Evolutionary conservation across 352 stramenopile species (phyloP).

Genomic region (Globisporangium alternatum): DNA sequence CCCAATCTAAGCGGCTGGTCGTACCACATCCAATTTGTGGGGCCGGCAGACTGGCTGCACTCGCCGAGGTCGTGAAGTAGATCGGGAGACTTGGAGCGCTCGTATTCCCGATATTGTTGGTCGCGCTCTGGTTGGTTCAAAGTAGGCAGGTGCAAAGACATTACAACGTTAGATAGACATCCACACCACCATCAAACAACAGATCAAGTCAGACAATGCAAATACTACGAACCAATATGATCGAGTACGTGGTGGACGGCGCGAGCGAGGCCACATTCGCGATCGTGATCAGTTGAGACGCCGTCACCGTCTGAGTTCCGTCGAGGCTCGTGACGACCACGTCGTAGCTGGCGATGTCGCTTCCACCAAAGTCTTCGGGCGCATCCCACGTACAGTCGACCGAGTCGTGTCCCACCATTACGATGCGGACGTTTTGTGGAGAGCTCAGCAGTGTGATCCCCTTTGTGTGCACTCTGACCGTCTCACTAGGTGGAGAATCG

Average conservation of each 20-base stretch:
- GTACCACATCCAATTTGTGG: slow-evolving; percentile 37
- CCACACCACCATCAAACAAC: no score
- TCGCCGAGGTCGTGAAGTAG: slow-evolving; percentile 29
- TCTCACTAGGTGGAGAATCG: slow-evolving; percentile 23
- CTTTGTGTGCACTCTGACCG: slow-evolving; percentile 23
- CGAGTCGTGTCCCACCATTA: slow-evolving; percentile 24
- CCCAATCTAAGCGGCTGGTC: no score
- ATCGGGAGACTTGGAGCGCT: slow-evolving; percentile 21
- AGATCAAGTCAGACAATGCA: no score
- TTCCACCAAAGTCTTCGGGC: slow-evolving; percentile 38
- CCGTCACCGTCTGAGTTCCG: background rate
- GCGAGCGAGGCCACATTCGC: slow-evolving; percentile 7
- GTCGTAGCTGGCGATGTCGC: slow-evolving; percentile 30
- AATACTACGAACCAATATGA: slow-evolving; percentile 37
- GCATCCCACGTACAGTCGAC: slow-evolving; percentile 34
- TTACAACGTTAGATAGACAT: background rate
- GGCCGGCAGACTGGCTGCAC: slow-evolving; percentile 15
- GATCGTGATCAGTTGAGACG: background rate
- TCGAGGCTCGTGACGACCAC: slow-evolving; percentile 21
- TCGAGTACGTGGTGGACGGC: slow-evolving; percentile 29
- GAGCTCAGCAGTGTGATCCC: slow-evolving; percentile 26
- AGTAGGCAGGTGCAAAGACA: background rate
- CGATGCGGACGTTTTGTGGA: slow-evolving; percentile 29
- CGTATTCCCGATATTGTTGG: slow-evolving; percentile 12
- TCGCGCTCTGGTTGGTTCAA: slow-evolving; percentile 7